Evolutionary conservation across 2,329 filamentous ascomycete species (phyloP), one percentile per base, ranked within the genome.

Genomic region (Tolypocladium endophyticum): DNA sequence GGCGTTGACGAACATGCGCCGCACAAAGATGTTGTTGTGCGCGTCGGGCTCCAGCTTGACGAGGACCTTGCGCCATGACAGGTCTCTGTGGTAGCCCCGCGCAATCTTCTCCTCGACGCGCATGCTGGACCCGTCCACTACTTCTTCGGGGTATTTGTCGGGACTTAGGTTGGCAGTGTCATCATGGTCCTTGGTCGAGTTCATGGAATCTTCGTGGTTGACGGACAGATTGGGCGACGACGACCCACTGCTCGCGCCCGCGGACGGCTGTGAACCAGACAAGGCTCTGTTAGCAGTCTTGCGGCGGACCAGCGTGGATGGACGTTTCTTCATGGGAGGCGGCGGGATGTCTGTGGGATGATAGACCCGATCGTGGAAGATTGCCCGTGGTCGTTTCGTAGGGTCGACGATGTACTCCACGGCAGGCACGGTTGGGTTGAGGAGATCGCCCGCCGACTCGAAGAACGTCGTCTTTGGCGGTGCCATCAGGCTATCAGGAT

Each of bases 51-150:
- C 93, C 2, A 99, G 80, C 58, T 94, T 89, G 18, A 99, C 94
- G 4, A 99, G 83, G 1, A 99, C 94, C 71, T 99, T 99, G 54
- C 94, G 89, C 94, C 94, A 99, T 1, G 90, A 90, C 25, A 99
- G 76, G 63, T 91, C 91, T 16, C 87, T 86, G 72, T 99, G 94
- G 74, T 99, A 99, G 18, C 92, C 94, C 55, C 94, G 85, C 1
- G 94, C 94, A 65, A 99, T 99, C 75, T 97, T 97, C 73, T 99
- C 94, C 73, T 99, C 94, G 0, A 97, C 92, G 63, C 89, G 90
- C 85, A 97, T 92, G 63, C 77, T 84, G 12, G 86, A 84, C 20
- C 75, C 80, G 66, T 88, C 86, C 3, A 85, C 71, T 0, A 72
- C 63, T 55, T 76, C 73, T 9, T 69, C 64, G 2, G 67, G 62